Percentiles rank a stretch among this genome's conserved stretches.
Evolutionary conservation across 768 basidiomycete genomes (phyloP).

Genomic region (Russula sp.): DNA sequence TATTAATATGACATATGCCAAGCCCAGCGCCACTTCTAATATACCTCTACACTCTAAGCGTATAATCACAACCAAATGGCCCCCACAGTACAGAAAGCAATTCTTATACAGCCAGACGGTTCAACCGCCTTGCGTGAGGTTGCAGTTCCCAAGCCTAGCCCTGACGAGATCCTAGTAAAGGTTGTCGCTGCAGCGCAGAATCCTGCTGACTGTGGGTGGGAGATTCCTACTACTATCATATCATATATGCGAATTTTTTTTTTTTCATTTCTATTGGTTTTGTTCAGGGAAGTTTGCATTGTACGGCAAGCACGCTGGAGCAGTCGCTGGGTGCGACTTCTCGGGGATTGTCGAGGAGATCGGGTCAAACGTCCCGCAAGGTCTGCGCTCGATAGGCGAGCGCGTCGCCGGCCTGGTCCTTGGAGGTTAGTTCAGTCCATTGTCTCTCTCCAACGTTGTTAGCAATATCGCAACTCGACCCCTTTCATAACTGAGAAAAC

Average conservation of each 20-base stretch:
- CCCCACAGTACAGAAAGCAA: slow-evolving; percentile 12
- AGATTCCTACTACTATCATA: slow-evolving; percentile 1
- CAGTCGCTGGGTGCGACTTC: slow-evolving; percentile 34
- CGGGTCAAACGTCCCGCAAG: slow-evolving; percentile 28
- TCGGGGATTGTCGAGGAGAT: slow-evolving; percentile 33
- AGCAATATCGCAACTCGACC: background rate
- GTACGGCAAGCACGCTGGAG: slow-evolving; percentile 22
- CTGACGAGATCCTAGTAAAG: slow-evolving; percentile 24
- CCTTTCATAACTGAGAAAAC: background rate
- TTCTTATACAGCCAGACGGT: slow-evolving; percentile 13
- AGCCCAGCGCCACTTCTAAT: background rate
- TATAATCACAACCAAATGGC: slow-evolving; percentile 7
- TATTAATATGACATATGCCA: no score
- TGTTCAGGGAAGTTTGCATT: slow-evolving; percentile 11
- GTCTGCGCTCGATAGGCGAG: slow-evolving; percentile 32
- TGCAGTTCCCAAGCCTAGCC: slow-evolving; percentile 22
- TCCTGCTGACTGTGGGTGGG: slow-evolving; percentile 33
- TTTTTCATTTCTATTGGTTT: background rate
- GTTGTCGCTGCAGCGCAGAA: slow-evolving; percentile 38
- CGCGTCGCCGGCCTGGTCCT: slow-evolving; percentile 35
- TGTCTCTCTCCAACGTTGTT: no score
- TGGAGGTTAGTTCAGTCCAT: slow-evolving; percentile 27
- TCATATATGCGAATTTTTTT: no score
- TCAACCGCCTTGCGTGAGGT: slow-evolving; percentile 18
- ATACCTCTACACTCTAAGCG: background rate